phyloP scores from a whole-genome alignment of 2,329 filamentous ascomycete genomes.

The Cryphonectria japonica region DNA sequence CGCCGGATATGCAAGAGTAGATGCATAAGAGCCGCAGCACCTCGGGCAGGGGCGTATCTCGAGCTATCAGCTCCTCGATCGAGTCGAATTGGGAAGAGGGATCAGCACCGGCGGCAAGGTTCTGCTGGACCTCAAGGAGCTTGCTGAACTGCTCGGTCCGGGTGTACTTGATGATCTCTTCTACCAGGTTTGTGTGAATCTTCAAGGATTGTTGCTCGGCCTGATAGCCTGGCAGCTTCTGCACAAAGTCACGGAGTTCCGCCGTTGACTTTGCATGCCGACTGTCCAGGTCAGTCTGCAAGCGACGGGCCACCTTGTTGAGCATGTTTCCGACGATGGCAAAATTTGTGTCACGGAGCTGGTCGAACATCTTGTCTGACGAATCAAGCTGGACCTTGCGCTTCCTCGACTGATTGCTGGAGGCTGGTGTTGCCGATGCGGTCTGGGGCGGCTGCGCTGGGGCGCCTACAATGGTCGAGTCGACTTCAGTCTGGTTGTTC shows the following conservation, averaged over 20 bases:
- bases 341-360: conserved; percentile 91
- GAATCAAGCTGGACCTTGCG: conserved; percentile 88
- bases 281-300: conserved; percentile 85
- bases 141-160: conserved; percentile 87
- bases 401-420: conserved; percentile 67
- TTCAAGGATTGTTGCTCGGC: conserved; percentile 92
- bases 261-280: conserved; percentile 86
- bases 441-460: conserved; percentile 60
- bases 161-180: conserved; percentile 94
- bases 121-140: conserved; percentile 91
- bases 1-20: conserved; percentile 87
- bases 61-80: conserved; percentile 93
- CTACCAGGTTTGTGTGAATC: conserved; percentile 86
- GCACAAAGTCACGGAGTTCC: conserved; percentile 94
- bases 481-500: conserved; percentile 91
- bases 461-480: conserved; percentile 85
- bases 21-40: conserved; percentile 86
- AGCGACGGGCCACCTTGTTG: conserved; percentile 85
- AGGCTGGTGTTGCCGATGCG: conserved; percentile 58
- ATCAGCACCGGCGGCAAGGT: conserved; percentile 87
- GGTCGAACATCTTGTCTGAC: conserved; percentile 84
- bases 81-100: conserved; percentile 86
- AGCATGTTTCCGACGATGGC: conserved; percentile 87
- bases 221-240: conserved; percentile 88
- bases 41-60: conserved; percentile 78